Conservation (phyloP, 257 asterid species). For the Nicotiana benthamiana region DNA sequence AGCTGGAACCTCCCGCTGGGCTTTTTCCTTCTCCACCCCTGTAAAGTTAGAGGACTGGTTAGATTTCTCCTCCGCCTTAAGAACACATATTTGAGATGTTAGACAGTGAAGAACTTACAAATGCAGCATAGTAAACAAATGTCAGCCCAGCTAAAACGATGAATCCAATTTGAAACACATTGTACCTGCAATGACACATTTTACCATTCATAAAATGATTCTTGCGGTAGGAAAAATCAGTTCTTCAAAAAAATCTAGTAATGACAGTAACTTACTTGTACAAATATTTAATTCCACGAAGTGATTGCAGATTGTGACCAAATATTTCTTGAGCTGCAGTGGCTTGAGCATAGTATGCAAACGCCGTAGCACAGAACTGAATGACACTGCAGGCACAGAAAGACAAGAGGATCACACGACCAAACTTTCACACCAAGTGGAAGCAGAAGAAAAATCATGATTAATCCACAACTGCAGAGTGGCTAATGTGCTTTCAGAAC, state of each 20-base stretch:
- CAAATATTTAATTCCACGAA: constrained; percentile 90
- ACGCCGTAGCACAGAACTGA: constrained; percentile 97
- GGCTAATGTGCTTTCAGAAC: neutral
- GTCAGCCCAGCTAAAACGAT: constrained; percentile 86
- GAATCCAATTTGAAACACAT: constrained; percentile 92
- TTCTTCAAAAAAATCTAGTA: neutral
- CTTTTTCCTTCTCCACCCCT: constrained; percentile 90
- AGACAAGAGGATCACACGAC: neutral
- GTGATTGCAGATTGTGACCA: constrained; percentile 95
- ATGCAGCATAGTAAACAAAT: constrained; percentile 77
- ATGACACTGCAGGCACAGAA: constrained; percentile 66
- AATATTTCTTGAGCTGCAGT: constrained; percentile 99
- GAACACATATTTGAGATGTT: neutral
- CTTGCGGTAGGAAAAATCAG: neutral
- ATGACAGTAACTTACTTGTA: constrained; percentile 63
- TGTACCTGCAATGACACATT: constrained; percentile 56
- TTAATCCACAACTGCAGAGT: neutral
- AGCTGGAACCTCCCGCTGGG: constrained; percentile 82
- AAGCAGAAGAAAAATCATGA: neutral
- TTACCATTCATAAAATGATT: neutral
- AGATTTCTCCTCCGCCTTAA: constrained; percentile 5
- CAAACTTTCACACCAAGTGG: neutral
- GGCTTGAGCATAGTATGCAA: constrained; percentile 93
- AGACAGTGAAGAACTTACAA: constrained; percentile 42
- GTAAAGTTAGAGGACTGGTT: constrained; percentile 9